A percentile compares a stretch with the other conserved stretches of the same genome.
These are phyloP conservation scores for Pleurotus cornucopiae DNA, from an alignment of 768 basidiomycete genomes.

Conservation along the genomic window DNA sequence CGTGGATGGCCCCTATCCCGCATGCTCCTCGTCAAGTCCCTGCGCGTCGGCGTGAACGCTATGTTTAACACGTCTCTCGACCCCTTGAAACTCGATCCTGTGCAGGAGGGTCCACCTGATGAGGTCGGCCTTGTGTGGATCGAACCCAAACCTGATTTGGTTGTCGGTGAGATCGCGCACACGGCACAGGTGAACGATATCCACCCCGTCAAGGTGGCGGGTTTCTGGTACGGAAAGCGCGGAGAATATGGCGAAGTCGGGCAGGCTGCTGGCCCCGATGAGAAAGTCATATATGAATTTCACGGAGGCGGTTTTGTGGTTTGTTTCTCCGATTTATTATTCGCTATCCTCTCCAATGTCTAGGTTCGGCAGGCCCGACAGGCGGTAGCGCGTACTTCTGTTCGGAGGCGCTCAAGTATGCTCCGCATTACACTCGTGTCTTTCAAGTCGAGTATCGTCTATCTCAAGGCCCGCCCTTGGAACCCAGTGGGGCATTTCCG, in stretches of 20 bases:
- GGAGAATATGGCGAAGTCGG: constrained; percentile 8
- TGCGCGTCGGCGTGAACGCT: not conserved
- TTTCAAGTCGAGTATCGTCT: constrained; percentile 47
- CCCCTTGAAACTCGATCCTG: not conserved
- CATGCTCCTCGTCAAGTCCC: not conserved
- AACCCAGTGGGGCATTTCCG: constrained; percentile 39
- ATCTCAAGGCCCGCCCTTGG: constrained; percentile 23
- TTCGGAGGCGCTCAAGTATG: constrained; percentile 4
- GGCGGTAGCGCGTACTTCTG: constrained; percentile 9
- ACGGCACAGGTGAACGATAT: constrained; percentile 25
- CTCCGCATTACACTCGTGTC: constrained; percentile 14
- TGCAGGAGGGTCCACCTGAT: no score
- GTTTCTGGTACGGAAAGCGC: constrained; percentile 29
- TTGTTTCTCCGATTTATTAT: constrained; percentile 21
- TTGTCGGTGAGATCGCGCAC: constrained; percentile 24
- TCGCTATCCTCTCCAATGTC: constrained; percentile 11
- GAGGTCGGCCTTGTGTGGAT: constrained; percentile 24
- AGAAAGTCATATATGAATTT: constrained; percentile 27
- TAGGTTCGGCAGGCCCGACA: constrained; percentile 1
- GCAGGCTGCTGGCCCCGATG: constrained; percentile 18
- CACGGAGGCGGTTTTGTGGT: constrained; percentile 27
- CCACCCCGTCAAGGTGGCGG: constrained; percentile 22
- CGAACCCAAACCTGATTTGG: constrained; percentile 24
- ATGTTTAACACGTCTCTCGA: constrained; percentile 3
- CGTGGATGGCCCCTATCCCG: not conserved